phyloP scores from a whole-genome alignment of 1,284 basidiomycete species.

The Melampsora larici-populina region DNA sequence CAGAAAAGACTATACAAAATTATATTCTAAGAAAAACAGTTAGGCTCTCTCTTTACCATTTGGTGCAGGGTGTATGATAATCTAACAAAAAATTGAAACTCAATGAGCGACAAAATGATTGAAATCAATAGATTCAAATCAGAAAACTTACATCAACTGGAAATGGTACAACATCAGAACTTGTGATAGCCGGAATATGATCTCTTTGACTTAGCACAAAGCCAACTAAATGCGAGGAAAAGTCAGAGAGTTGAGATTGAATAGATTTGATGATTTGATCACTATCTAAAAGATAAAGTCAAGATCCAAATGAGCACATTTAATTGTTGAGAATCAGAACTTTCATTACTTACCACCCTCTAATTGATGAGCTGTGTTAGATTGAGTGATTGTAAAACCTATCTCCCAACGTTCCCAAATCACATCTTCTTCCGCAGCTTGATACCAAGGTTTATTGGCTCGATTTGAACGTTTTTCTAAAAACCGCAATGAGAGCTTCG shows the following conservation, averaged over 20 bases:
- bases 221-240: conserved; percentile 2
- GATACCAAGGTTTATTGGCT: conserved; percentile 14
- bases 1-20: too few species aligned
- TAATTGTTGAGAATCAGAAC: background rate
- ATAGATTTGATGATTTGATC: conserved; percentile 10
- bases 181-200: conserved; percentile 35
- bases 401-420: conserved; percentile 42
- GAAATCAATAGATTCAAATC: background rate
- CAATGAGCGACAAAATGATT: background rate
- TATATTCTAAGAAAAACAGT: background rate
- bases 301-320: background rate
- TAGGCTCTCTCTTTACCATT: background rate
- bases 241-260: conserved; percentile 18
- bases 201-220: conserved; percentile 31
- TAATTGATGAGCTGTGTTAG: conserved; percentile 15
- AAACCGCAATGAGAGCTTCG: conserved; percentile 25
- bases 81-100: background rate
- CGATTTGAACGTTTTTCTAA: conserved; percentile 15
- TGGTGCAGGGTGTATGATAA: background rate
- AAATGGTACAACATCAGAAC: conserved; percentile 30
- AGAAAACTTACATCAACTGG: conserved; percentile 27
- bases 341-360: background rate
- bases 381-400: conserved; percentile 8
- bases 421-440: conserved; percentile 8
- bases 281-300: background rate